A percentile compares a stretch with the other conserved stretches of the same genome.
Evolutionary conservation across 2,329 filamentous ascomycete species (phyloP).

Genomic region (Tothia fuscella): DNA sequence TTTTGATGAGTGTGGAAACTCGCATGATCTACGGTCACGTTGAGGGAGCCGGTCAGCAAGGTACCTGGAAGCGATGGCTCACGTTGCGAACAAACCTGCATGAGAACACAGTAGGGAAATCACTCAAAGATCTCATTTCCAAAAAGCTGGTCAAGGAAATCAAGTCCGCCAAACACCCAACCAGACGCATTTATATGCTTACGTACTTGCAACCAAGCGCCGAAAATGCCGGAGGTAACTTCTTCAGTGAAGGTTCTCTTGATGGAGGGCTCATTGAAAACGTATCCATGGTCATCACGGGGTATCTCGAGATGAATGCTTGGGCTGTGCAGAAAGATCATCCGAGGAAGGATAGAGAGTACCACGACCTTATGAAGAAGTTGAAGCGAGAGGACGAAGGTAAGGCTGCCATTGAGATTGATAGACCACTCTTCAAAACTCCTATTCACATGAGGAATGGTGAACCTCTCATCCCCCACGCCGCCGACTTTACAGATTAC

Average conservation of each 20-base stretch:
- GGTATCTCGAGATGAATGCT: constrained; percentile 50
- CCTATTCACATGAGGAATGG: neutral
- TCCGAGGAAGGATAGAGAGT: constrained; percentile 19
- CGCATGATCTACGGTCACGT: constrained; percentile 79
- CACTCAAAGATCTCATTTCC: constrained; percentile 70
- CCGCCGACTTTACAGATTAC: constrained; percentile 60
- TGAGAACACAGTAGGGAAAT: constrained; percentile 67
- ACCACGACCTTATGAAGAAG: constrained; percentile 18
- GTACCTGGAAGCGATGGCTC: constrained; percentile 84
- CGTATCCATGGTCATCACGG: constrained; percentile 49
- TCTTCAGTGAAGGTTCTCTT: constrained; percentile 84
- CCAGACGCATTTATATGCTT: constrained; percentile 94
- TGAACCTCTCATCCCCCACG: constrained; percentile 31
- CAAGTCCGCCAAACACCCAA: constrained; percentile 82
- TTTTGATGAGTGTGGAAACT: constrained; percentile 59
- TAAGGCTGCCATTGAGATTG: neutral
- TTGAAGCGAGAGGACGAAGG: constrained; percentile 22
- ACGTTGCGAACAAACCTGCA: constrained; percentile 71
- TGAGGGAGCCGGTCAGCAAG: constrained; percentile 71
- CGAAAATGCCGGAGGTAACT: constrained; percentile 83
- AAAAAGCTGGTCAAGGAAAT: constrained; percentile 78
- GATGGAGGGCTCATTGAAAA: constrained; percentile 77
- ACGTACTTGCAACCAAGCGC: constrained; percentile 73
- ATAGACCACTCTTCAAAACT: constrained; percentile 13
- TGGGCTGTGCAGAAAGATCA: constrained; percentile 24